Evolutionary conservation across 2,329 filamentous ascomycete genomes (phyloP), one percentile per base, ranked within the genome.

Genomic region (Xylaria sp.): DNA sequence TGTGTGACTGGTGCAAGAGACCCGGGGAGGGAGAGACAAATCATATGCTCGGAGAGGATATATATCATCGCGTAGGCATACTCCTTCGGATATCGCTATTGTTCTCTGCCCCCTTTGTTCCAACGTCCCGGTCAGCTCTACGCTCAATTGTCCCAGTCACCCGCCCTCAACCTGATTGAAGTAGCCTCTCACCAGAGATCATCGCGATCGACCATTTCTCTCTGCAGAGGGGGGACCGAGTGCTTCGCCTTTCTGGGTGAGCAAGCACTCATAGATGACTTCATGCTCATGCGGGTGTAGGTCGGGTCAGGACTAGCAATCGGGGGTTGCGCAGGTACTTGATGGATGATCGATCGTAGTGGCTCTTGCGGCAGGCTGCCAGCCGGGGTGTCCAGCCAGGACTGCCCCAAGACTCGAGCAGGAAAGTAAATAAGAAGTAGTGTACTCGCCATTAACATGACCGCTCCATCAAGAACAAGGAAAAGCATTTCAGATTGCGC

Each of bases 151-250:
- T 48, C 7, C 15, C n/a, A 13, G 31, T 41, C 31, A 39, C 12
- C 7, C 18, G 15, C 1, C 3, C 13, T 43, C 3, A 33, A 36
- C 3, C n/a, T 25, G n/a, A 28, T 13, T 25, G n/a, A 28, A 23
- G 23, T 31, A 25, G 15, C 33, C 41, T 43, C 49, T 77, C 62
- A 79, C 78, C 78, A 79, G 41, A 79, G 66, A 58, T 75, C 64
- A 2, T 79, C 75, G 36, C 70, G 73, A n/a, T 78, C 73, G 2
- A 79, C 78, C 74, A 79, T 72, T 20, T 66, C 72, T 52, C 63
- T 75, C 28, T 68, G 71, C 10, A 64, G 63, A 58, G 63, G 36
- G 5, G 71, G 43, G 9, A 67, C 60, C 28, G 62, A 49, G 52
- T 72, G 68, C 13, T 65, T 67, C 18, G 28, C 3, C 20, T 36